Percentiles rank a stretch among this genome's conserved stretches.
Evolutionary conservation across 768 basidiomycete species (phyloP).

Genomic region (Kwoniella pini): DNA sequence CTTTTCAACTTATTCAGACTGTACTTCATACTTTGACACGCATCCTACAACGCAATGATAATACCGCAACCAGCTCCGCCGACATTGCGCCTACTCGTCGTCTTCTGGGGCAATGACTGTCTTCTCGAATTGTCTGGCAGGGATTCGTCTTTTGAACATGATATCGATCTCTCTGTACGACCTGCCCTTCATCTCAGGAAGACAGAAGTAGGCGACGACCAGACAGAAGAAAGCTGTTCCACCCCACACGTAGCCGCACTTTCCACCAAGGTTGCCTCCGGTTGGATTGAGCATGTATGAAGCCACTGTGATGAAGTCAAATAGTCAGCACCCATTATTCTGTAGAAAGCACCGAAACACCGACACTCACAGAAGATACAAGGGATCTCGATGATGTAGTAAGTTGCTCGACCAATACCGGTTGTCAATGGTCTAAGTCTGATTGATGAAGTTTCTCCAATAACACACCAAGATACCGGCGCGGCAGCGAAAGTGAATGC

Average conservation of each 20-base stretch:
- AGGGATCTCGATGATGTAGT: conserved; percentile 47
- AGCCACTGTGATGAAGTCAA: conserved; percentile 16
- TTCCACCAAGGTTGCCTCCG: conserved; percentile 37
- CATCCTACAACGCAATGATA: no score
- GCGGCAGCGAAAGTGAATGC: conserved; percentile 41
- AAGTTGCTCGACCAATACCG: conserved; percentile 44
- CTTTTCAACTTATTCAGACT: no score
- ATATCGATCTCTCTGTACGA: conserved; percentile 53
- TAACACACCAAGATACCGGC: conserved; percentile 36
- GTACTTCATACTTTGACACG: no score
- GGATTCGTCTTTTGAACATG: conserved; percentile 43
- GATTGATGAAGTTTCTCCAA: conserved; percentile 44
- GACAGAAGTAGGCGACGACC: conserved; percentile 40
- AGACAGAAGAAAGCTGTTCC: conserved; percentile 28
- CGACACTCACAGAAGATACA: conserved; percentile 38
- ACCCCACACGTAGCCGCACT: conserved; percentile 44
- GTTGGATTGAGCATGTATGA: conserved; percentile 48
- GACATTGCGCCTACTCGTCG: conserved; percentile 24
- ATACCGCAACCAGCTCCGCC: no score
- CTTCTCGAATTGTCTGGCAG: conserved; percentile 42
- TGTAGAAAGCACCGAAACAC: no score
- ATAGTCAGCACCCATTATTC: conserved; percentile 5
- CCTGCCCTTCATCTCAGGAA: conserved; percentile 51
- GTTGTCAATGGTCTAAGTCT: conserved; percentile 43
- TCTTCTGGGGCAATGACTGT: conserved; percentile 39